phyloP scores from a whole-genome alignment of 768 basidiomycete species.

The Pleurotus pulmonarius region DNA sequence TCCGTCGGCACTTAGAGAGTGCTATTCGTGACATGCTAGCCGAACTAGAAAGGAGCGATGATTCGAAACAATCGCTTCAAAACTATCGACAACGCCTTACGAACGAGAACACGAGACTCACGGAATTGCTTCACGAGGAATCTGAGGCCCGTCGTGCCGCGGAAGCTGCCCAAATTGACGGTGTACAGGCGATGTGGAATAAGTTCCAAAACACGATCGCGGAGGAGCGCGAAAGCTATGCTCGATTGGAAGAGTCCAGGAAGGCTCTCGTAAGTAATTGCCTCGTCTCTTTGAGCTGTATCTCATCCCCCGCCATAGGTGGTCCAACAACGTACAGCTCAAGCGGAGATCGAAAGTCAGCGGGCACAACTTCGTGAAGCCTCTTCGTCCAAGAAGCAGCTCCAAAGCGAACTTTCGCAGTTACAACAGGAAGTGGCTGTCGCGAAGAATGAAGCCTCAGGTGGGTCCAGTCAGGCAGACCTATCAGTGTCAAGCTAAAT shows the following conservation, averaged over 20 bases:
- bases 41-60: constrained; percentile 62
- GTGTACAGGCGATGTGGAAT: constrained; percentile 62
- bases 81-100: constrained; percentile 51
- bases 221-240: constrained; percentile 59
- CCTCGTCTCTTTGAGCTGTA: not conserved
- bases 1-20: constrained; percentile 59
- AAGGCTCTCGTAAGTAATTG: constrained; percentile 55
- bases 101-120: constrained; percentile 52
- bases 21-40: constrained; percentile 56
- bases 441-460: constrained; percentile 54
- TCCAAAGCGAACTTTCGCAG: constrained; percentile 52
- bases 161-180: constrained; percentile 60
- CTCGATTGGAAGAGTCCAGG: constrained; percentile 64
- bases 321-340: constrained; percentile 60
- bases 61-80: constrained; percentile 60
- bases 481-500: constrained; percentile 4
- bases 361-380: constrained; percentile 62
- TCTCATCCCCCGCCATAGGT: constrained; percentile 32
- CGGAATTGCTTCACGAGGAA: constrained; percentile 58
- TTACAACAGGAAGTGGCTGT: constrained; percentile 35
- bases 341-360: constrained; percentile 62
- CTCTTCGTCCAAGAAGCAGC: constrained; percentile 48
- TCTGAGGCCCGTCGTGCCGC: constrained; percentile 58
- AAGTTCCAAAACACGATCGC: constrained; percentile 59
- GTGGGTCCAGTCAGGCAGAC: constrained; percentile 30